Evolutionary conservation across 139 green algal genomes (phyloP).

Genomic region (Volvox reticuliferus): DNA sequence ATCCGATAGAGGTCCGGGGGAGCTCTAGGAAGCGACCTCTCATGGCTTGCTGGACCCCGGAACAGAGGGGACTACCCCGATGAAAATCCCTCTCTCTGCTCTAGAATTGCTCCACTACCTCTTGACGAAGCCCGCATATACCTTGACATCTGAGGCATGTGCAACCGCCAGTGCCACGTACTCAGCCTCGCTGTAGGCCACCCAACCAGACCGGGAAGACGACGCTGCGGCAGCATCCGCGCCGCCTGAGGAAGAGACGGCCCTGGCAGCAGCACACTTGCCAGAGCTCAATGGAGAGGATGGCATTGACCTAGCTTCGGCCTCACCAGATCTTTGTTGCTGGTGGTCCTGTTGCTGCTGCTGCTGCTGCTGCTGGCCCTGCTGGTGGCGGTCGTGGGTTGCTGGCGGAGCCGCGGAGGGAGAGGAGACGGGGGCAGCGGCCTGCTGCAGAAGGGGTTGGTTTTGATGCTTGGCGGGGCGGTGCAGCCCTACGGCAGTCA

Average conservation of each 20-base stretch:
- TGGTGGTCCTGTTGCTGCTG: neutral
- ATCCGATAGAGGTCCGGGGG: too few species aligned
- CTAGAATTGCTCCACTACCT: too few species aligned
- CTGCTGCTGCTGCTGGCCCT: conserved; percentile 16
- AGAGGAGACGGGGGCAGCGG: neutral
- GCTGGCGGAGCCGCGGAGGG: neutral
- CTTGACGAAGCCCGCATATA: neutral
- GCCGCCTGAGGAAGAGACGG: neutral
- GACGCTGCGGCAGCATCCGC: neutral
- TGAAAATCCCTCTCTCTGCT: too few species aligned
- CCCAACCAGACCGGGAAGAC: conserved; percentile 68
- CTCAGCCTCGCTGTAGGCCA: conserved; percentile 80
- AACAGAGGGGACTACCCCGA: too few species aligned
- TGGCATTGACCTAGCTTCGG: neutral
- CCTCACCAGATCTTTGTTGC: neutral
- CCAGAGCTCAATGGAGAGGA: neutral
- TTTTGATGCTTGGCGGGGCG: neutral
- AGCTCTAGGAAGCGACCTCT: too few species aligned
- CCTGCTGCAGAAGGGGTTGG: neutral
- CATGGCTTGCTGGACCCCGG: too few species aligned
- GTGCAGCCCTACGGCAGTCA: conserved; percentile 83
- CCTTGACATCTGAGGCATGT: conserved; percentile 67
- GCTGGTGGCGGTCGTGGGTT: neutral
- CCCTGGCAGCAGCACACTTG: neutral
- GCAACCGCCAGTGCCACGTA: conserved; percentile 85